Evolutionary conservation across 1,139 yeast genomes (phyloP), one percentile per base, ranked within the genome.

Genomic region (Hansenula sp.): DNA sequence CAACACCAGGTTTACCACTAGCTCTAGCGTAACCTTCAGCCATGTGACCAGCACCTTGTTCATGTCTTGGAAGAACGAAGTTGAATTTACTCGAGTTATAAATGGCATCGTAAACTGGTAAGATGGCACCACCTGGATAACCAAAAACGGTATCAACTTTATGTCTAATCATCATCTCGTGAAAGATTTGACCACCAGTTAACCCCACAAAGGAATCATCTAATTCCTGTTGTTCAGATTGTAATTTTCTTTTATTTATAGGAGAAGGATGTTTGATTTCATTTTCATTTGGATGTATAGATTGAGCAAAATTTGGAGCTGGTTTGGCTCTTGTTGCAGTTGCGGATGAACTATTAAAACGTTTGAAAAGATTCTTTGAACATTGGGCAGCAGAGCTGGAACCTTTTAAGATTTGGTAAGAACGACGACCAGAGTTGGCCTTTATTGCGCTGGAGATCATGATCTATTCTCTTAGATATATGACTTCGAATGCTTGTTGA

Each of bases 41-140:
- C 99, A 93, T 93, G 68, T 93, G 99, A 42, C 99, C 99, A 19
- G 99, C 99, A 66, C 99, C 99, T 71, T 93, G 99, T 68, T 93
- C 99, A 65, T 93, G 99, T 62, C 96, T 81, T 42, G 99, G 99
- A 57, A 93, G 74, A 47, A 93, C 88, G 65, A 93, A 93, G 55
- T 83, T 81, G 74, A 93, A 91, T 60, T 85, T 80, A 47, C 85
- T 84, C 15, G 96, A 87, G 71, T 91, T 86, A 74, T 86, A 87
- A 58, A 93, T 93, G 55, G 98, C 99, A 64, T 93, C 99, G 62
- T 86, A 93, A 29, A 93, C 99, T 21, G 99, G 98, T 59, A 93
- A 77, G 62, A 93, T 93, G 55, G 99, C 99, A 64, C 99, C 99
- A 60, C 99, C 98, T 43, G 98, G 96, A 70, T 87, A 89, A 39